Conservation (phyloP, 208 protist genomes). For the Trichomonas vaginalis region DNA sequence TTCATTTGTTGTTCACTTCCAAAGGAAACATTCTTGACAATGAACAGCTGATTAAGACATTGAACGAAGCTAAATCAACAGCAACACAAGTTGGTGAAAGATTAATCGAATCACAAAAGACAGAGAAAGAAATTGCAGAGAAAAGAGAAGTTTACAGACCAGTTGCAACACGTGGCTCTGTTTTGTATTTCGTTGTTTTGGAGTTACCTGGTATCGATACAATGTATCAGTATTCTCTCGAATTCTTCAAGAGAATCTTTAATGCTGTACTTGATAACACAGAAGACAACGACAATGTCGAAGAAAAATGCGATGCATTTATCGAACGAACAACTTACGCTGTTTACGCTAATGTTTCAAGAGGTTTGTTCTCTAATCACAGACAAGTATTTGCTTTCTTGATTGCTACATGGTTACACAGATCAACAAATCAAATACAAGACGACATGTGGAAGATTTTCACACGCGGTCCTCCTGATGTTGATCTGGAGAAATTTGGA, state of each 20-base stretch:
- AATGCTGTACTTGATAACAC: slow-evolving; percentile 56
- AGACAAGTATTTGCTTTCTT: slow-evolving; percentile 84
- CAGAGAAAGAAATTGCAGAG: slow-evolving; percentile 67
- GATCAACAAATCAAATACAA: slow-evolving; percentile 35
- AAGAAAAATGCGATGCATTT: slow-evolving; percentile 54
- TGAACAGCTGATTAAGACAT: slow-evolving; percentile 71
- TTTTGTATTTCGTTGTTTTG: slow-evolving; percentile 76
- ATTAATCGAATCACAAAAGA: slow-evolving; percentile 66
- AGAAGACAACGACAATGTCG: slow-evolving; percentile 51
- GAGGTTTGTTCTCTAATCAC: slow-evolving; percentile 88
- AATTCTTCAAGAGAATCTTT: slow-evolving; percentile 84
- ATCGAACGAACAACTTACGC: slow-evolving; percentile 59
- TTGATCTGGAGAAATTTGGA: slow-evolving; percentile 9
- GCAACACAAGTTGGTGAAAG: slow-evolving; percentile 63
- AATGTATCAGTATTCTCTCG: slow-evolving; percentile 75
- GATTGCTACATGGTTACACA: slow-evolving; percentile 61
- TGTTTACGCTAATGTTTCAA: slow-evolving; percentile 77
- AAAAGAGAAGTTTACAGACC: slow-evolving; percentile 67
- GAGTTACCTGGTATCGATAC: slow-evolving; percentile 42
- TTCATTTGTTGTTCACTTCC: slow-evolving; percentile 63
- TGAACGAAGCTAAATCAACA: slow-evolving; percentile 69
- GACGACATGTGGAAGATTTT: slow-evolving; percentile 40
- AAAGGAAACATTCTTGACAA: slow-evolving; percentile 82
- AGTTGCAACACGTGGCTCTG: slow-evolving; percentile 68
- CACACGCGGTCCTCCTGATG: slow-evolving; percentile 29